These are phyloP conservation scores for Coprinopsis cinerea DNA, from an alignment of 768 basidiomycete genomes.

Conservation along the genomic window DNA sequence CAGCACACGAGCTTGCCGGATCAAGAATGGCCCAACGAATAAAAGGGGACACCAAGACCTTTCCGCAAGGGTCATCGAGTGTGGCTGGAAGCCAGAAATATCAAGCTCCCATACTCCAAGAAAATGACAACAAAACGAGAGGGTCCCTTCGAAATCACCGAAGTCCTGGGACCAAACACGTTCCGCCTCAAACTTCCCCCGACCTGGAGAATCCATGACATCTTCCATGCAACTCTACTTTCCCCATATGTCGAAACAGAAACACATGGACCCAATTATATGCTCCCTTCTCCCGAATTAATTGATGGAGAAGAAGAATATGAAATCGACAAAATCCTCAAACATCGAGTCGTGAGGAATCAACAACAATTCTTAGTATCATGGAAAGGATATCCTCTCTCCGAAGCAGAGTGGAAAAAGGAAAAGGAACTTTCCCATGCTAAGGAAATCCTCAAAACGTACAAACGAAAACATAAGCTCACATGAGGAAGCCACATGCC, in stretches of 20 bases:
- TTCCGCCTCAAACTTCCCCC: conserved; percentile 13
- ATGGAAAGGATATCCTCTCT: conserved; percentile 10
- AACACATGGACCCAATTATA: conserved; percentile 11
- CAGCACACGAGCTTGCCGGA: conserved; percentile 15
- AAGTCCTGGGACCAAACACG: conserved; percentile 14
- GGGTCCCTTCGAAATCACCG: conserved; percentile 15
- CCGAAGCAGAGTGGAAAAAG: conserved; percentile 8
- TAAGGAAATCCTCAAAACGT: not conserved
- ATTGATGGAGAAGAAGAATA: conserved; percentile 14
- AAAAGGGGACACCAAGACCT: conserved; percentile 2
- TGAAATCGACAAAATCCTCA: conserved; percentile 11
- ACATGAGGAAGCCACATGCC: not conserved
- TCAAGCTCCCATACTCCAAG: conserved; percentile 10
- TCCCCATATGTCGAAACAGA: conserved; percentile 11
- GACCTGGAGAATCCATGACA: conserved; percentile 13
- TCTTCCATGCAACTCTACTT: conserved; percentile 15
- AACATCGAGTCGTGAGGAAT: not conserved
- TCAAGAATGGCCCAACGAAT: conserved; percentile 8
- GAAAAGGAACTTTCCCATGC: not conserved
- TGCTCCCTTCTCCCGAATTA: conserved; percentile 12
- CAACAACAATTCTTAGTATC: conserved; percentile 5
- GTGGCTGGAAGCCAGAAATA: conserved; percentile 15
- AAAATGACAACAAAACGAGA: conserved; percentile 13
- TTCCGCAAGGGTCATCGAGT: conserved; percentile 15
- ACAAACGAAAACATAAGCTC: not conserved